These are phyloP conservation scores for Pseudogymnoascus sp. DNA, from an alignment of 2,329 filamentous ascomycete species.

Conservation along the genomic window DNA sequence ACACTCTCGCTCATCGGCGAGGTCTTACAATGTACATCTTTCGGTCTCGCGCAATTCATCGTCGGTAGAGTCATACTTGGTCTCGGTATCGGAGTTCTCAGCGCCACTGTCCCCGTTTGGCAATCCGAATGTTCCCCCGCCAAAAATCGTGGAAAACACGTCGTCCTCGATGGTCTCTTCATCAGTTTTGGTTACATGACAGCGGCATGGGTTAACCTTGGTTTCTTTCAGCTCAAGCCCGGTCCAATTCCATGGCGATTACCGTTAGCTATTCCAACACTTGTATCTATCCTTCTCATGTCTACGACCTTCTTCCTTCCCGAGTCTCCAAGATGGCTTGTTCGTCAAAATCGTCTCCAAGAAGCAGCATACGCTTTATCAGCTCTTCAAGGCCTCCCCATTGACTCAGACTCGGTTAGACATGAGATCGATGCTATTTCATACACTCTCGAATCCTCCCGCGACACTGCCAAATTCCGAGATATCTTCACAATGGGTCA, in stretches of 20 bases:
- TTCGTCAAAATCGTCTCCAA: neutral
- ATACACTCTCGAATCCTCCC: constrained; percentile 37
- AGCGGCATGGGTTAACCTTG: constrained; percentile 51
- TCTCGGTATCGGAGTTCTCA: constrained; percentile 30
- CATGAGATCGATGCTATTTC: constrained; percentile 41
- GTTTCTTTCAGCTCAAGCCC: constrained; percentile 29
- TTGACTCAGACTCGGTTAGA: constrained; percentile 24
- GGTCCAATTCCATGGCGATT: constrained; percentile 16
- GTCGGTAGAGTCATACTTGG: constrained; percentile 22
- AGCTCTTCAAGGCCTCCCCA: constrained; percentile 26
- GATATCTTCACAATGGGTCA: constrained; percentile 42
- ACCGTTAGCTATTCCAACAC: neutral
- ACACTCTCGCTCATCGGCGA: constrained; percentile 13
- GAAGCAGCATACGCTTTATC: constrained; percentile 16
- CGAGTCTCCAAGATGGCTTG: constrained; percentile 41
- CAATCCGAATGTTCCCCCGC: constrained; percentile 31
- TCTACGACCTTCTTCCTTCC: constrained; percentile 42
- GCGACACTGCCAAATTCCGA: constrained; percentile 31
- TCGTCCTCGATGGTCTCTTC: constrained; percentile 48
- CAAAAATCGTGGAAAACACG: constrained; percentile 40
- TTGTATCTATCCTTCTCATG: neutral
- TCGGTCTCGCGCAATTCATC: constrained; percentile 34
- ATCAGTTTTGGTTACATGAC: constrained; percentile 48
- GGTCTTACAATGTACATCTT: constrained; percentile 21
- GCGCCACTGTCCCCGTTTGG: constrained; percentile 34